Conservation (phyloP, 768 basidiomycete genomes). For the Panus rudis region DNA sequence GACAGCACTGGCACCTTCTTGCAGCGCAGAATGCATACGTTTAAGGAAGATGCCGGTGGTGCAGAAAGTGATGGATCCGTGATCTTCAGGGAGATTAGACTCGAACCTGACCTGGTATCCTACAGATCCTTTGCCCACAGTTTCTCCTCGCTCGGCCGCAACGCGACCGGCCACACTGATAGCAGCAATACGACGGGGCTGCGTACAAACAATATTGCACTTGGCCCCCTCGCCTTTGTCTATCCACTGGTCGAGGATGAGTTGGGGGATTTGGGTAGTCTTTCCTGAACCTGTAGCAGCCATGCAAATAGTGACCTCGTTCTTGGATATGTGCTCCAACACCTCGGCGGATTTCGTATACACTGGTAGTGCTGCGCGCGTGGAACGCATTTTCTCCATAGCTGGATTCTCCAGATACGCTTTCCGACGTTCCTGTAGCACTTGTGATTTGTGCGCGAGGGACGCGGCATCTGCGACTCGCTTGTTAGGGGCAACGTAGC, state of each 20-base stretch:
- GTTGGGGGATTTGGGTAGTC: slow-evolving; percentile 91
- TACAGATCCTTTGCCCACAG: slow-evolving; percentile 54
- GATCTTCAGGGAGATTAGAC: slow-evolving; percentile 62
- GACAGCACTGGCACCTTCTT: slow-evolving; percentile 33
- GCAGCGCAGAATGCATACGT: slow-evolving; percentile 69
- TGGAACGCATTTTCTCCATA: slow-evolving; percentile 58
- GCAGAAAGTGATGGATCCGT: slow-evolving; percentile 88
- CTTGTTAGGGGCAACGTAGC: slow-evolving; percentile 16
- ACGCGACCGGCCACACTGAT: slow-evolving; percentile 89
- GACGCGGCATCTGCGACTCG: slow-evolving; percentile 23
- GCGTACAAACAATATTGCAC: slow-evolving; percentile 91
- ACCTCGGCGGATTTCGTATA: slow-evolving; percentile 61
- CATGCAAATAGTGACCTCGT: slow-evolving; percentile 87
- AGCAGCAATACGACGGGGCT: slow-evolving; percentile 87
- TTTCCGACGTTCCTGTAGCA: slow-evolving; percentile 46
- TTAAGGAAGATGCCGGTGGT: slow-evolving; percentile 90
- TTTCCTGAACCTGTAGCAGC: slow-evolving; percentile 90
- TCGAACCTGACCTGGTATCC: slow-evolving; percentile 96
- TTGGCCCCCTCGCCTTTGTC: slow-evolving; percentile 68
- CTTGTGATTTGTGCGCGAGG: slow-evolving; percentile 47
- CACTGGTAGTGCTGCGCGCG: slow-evolving; percentile 69
- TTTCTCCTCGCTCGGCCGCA: slow-evolving; percentile 78
- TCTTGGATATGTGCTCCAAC: slow-evolving; percentile 56
- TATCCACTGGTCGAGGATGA: slow-evolving; percentile 82
- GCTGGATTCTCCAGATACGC: slow-evolving; percentile 54